phyloP scores from a whole-genome alignment of 257 asterid genomes.

The Eucommia ulmoides region DNA sequence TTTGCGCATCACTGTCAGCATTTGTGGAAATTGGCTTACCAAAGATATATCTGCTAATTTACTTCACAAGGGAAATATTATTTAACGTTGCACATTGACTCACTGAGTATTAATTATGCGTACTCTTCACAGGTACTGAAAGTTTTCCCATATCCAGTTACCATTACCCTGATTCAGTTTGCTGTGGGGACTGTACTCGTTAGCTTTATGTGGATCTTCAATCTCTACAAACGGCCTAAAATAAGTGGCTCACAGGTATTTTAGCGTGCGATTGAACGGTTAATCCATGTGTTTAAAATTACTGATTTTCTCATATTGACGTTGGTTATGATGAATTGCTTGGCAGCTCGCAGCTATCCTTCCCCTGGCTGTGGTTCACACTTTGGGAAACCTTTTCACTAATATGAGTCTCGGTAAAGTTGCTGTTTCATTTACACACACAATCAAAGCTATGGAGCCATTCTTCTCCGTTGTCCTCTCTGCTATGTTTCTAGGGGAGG shows the following conservation, averaged over 20 bases:
- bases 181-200: constrained; percentile 81
- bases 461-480: constrained; percentile 87
- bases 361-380: constrained; percentile 78
- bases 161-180: constrained; percentile 72
- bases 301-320: neutral
- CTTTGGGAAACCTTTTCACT: constrained; percentile 86
- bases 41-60: too few species aligned
- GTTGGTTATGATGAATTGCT: constrained; percentile 5
- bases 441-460: constrained; percentile 91
- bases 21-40: too few species aligned
- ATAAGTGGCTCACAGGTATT: constrained; percentile 79
- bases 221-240: constrained; percentile 82
- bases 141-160: constrained; percentile 72
- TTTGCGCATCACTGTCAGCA: too few species aligned
- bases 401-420: constrained; percentile 94
- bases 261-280: neutral
- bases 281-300: neutral
- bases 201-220: constrained; percentile 59
- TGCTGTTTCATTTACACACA: constrained; percentile 88
- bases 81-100: too few species aligned
- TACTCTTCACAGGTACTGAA: constrained; percentile 51
- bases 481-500: constrained; percentile 81
- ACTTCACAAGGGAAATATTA: too few species aligned
- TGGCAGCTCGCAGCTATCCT: constrained; percentile 69
- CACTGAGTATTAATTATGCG: constrained; percentile 8